Evolutionary conservation across 306 rosid genomes (phyloP), one percentile per base, ranked within the genome.

Genomic region (Prunus mume): DNA sequence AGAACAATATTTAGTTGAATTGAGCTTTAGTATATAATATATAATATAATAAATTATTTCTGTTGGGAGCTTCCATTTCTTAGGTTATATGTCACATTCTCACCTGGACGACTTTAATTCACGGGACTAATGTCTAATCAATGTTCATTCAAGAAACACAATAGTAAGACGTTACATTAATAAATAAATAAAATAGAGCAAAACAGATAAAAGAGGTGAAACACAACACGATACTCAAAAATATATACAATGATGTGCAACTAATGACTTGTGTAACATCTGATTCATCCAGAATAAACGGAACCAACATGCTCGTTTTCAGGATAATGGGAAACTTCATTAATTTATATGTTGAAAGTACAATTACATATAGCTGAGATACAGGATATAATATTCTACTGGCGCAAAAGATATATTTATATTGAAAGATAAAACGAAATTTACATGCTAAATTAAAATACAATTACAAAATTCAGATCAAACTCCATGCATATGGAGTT

Each of bases 391-490:
- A 49, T 49, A 28, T 12, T 20, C 14, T 34, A 65, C 3, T 3
- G 69, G 8, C 13, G 6, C 69, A 64, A 18, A 9, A 7, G 20
- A 5, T 14, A 34, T 72, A 14, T 24, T 32, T 32, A 72, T 43
- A 38, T 38, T 38, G 17, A 43, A 58, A 41, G 27, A 17, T 34
- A 15, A 41, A 18, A 60, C 19, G 6, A 58, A 57, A 57, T 73
- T 73, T 43, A 73, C 67, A 73, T 43, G 24, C 9, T 38, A 19
- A 73, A 24, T 50, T 19, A 19, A 58, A 61, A 73, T 46, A 50
- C 19, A 45, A 46, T 73, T 73, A 46, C 69, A 73, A 73, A 61
- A 27, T 61, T 73, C 47, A 61, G 69, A 73, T 73, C 68, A 41
- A 43, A 58, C 68, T 58, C 68, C 68, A 58, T 22, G 9, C 54